Percentiles rank a stretch among this genome's conserved stretches.
These are phyloP conservation scores for Inonotus obliquus DNA, from an alignment of 1,284 basidiomycete species.

Conservation along the genomic window DNA sequence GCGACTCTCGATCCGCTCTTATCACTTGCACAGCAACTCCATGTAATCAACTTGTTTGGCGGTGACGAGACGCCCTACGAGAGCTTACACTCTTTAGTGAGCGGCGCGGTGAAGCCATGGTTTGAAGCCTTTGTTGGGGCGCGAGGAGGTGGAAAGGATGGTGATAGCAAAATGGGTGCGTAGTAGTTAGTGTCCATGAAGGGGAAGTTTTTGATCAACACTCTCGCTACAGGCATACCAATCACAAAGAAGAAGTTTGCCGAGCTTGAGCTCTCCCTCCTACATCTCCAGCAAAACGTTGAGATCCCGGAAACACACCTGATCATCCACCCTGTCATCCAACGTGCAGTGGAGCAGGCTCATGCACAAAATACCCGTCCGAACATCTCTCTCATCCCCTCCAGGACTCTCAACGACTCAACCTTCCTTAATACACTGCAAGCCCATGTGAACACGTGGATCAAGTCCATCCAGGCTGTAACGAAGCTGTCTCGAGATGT, in stretches of 20 bases:
- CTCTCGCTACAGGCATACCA: conserved; percentile 76
- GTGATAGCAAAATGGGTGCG: conserved; percentile 82
- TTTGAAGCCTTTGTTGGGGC: conserved; percentile 94
- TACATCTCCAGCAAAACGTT: conserved; percentile 97
- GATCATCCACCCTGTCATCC: conserved; percentile 86
- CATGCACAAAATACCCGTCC: conserved; percentile 55
- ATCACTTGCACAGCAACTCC: conserved; percentile 83
- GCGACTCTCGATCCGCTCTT: conserved; percentile 75
- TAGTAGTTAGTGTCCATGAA: conserved; percentile 6
- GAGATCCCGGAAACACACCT: conserved; percentile 98
- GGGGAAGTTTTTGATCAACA: neutral
- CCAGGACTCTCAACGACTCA: conserved; percentile 77
- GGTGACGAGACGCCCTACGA: conserved; percentile 93
- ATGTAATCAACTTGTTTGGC: conserved; percentile 90
- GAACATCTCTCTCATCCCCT: conserved; percentile 73
- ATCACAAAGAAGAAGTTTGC: conserved; percentile 99
- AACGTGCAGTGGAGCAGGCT: conserved; percentile 81
- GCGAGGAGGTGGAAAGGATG: conserved; percentile 71
- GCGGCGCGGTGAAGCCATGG: conserved; percentile 95
- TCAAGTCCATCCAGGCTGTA: conserved; percentile 96
- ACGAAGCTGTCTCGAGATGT: conserved; percentile 93
- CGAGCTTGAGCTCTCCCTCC: conserved; percentile 91
- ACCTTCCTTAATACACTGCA: conserved; percentile 94
- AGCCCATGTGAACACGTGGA: conserved; percentile 94
- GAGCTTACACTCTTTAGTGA: conserved; percentile 93